phyloP scores from a whole-genome alignment of 2,329 filamentous ascomycete genomes.

The Alternaria novae-zelandiae region DNA sequence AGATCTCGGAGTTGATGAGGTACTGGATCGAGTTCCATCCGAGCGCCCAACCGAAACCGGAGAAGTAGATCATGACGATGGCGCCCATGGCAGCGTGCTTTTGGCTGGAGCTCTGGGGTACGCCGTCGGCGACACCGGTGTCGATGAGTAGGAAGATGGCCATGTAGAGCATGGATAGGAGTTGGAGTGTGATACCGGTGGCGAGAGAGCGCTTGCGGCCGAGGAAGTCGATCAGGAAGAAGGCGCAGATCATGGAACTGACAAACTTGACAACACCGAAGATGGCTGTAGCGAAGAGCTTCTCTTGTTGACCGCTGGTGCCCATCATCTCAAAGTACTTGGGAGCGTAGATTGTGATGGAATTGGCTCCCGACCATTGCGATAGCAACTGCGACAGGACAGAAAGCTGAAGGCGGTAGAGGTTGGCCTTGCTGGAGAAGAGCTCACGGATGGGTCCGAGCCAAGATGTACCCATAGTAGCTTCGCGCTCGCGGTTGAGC shows the following conservation, averaged over 20 bases:
- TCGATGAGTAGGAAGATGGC: constrained; percentile 66
- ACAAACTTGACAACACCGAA: constrained; percentile 78
- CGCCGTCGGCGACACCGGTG: constrained; percentile 58
- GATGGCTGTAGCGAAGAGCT: constrained; percentile 74
- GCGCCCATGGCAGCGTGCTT: constrained; percentile 68
- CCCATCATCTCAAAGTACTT: constrained; percentile 77
- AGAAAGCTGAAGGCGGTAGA: constrained; percentile 74
- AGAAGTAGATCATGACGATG: constrained; percentile 68
- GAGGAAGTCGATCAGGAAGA: constrained; percentile 81
- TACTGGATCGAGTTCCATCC: constrained; percentile 80
- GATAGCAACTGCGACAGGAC: constrained; percentile 72
- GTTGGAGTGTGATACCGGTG: constrained; percentile 57
- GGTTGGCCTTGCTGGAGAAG: constrained; percentile 70
- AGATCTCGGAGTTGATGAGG: constrained; percentile 77
- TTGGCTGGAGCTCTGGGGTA: constrained; percentile 56
- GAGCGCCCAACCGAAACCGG: constrained; percentile 49
- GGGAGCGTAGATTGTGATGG: constrained; percentile 63
- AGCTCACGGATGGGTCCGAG: constrained; percentile 72
- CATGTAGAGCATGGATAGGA: constrained; percentile 62
- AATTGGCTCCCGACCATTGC: constrained; percentile 75
- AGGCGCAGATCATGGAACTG: constrained; percentile 70
- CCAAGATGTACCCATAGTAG: constrained; percentile 69
- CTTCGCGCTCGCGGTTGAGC: constrained; percentile 74
- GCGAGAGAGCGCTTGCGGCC: constrained; percentile 69
- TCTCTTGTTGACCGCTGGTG: constrained; percentile 70